A percentile compares a stretch with the other conserved stretches of the same genome.
These are phyloP conservation scores for Scleroderma bovista DNA, from an alignment of 768 basidiomycete species.

Conservation along the genomic window DNA sequence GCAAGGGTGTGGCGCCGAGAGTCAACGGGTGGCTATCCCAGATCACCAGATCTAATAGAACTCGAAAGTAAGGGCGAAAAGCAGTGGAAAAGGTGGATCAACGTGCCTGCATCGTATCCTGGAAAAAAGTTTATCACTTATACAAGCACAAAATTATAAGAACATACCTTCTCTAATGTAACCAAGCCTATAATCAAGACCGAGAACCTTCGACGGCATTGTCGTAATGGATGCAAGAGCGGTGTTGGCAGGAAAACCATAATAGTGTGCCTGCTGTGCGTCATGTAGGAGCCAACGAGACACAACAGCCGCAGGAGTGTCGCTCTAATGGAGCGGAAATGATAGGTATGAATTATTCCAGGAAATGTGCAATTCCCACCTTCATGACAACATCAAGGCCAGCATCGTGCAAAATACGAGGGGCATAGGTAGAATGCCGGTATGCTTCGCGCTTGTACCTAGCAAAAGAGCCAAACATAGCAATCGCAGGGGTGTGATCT, in stretches of 20 bases:
- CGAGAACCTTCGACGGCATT: slow-evolving; percentile 65
- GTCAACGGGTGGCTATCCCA: slow-evolving; percentile 78
- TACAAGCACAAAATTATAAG: neutral
- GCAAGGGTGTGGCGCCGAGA: slow-evolving; percentile 73
- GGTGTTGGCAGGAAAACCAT: slow-evolving; percentile 63
- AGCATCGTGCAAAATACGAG: slow-evolving; percentile 45
- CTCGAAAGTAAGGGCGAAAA: neutral
- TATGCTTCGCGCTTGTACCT: slow-evolving; percentile 56
- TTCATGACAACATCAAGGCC: slow-evolving; percentile 51
- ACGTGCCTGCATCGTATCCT: slow-evolving; percentile 64
- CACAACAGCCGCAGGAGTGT: slow-evolving; percentile 53
- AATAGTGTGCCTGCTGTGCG: slow-evolving; percentile 80
- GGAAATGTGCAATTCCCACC: slow-evolving; percentile 19
- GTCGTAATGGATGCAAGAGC: slow-evolving; percentile 74
- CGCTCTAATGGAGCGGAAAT: slow-evolving; percentile 41
- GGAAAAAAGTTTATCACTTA: slow-evolving; percentile 2
- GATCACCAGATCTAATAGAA: slow-evolving; percentile 40
- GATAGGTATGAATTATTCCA: neutral
- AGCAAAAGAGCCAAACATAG: slow-evolving; percentile 61
- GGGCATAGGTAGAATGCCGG: slow-evolving; percentile 52
- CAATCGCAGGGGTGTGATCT: slow-evolving; percentile 58
- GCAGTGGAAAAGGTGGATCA: neutral
- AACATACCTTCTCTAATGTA: slow-evolving; percentile 51
- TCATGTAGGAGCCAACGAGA: slow-evolving; percentile 77
- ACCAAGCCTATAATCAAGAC: slow-evolving; percentile 81